Conservation (phyloP, 495 filamentous ascomycete genomes). For the Tuber melanosporum region DNA sequence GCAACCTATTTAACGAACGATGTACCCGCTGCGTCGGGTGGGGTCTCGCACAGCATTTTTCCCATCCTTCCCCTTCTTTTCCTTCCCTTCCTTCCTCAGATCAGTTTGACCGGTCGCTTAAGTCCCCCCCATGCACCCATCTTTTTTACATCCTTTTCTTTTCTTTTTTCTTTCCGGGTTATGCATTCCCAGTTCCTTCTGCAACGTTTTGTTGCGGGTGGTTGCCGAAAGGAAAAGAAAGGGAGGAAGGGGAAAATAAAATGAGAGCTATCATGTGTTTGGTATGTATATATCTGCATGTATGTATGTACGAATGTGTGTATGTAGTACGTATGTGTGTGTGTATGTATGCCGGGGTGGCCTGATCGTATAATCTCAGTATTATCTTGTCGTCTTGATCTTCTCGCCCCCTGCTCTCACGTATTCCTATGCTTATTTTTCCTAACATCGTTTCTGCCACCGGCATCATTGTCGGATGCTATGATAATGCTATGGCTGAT, state of each 20-base stretch:
- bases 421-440: background rate
- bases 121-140: too few species aligned
- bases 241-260: background rate
- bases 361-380: background rate
- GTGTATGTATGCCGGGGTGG: background rate
- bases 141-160: constrained; percentile 8
- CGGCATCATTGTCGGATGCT: background rate
- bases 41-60: too few species aligned
- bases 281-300: background rate
- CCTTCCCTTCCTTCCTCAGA: too few species aligned
- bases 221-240: background rate
- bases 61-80: too few species aligned
- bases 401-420: background rate
- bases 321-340: background rate
- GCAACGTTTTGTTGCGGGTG: constrained; percentile 5
- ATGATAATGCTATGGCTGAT: background rate
- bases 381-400: background rate
- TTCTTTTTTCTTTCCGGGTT: background rate
- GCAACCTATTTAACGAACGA: too few species aligned
- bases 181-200: background rate
- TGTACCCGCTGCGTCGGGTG: too few species aligned
- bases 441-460: background rate
- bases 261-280: constrained; percentile 4
- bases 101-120: too few species aligned
- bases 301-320: background rate